Conservation (phyloP, 768 basidiomycete species). For the Xerocomellus intermedius region DNA sequence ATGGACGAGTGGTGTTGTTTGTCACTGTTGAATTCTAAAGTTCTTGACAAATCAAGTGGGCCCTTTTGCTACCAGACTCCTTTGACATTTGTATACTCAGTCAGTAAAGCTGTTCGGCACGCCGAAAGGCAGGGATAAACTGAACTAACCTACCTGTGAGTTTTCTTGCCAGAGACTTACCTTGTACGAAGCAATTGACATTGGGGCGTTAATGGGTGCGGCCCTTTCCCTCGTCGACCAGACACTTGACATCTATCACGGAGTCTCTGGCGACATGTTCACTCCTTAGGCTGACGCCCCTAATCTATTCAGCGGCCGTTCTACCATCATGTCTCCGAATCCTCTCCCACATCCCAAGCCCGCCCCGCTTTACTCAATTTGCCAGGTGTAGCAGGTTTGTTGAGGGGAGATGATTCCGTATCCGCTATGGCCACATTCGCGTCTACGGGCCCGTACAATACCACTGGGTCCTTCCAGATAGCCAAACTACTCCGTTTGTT, state of each 20-base stretch:
- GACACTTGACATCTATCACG: too few relatives aligned
- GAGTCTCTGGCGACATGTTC: background rate
- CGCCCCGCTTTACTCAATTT: constrained; percentile 13
- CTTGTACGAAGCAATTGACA: too few relatives aligned
- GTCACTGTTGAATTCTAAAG: constrained; percentile 22
- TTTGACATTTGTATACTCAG: too few relatives aligned
- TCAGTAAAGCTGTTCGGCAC: too few relatives aligned
- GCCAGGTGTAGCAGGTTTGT: constrained; percentile 25
- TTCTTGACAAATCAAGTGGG: constrained; percentile 7
- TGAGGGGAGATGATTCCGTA: constrained; percentile 33
- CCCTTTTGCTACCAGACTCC: too few relatives aligned
- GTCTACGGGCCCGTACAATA: background rate
- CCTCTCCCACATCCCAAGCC: background rate
- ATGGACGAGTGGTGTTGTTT: constrained; percentile 18
- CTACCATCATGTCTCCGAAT: background rate
- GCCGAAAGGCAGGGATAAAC: too few relatives aligned
- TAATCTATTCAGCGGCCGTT: background rate
- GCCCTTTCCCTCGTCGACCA: too few relatives aligned
- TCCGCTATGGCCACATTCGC: constrained; percentile 20
- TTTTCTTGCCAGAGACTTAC: too few relatives aligned
- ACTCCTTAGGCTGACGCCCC: background rate
- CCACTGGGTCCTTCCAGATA: background rate
- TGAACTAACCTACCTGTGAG: too few relatives aligned
- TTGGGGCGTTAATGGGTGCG: too few relatives aligned
- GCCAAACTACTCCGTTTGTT: background rate